phyloP scores from a whole-genome alignment of 2,329 filamentous ascomycete genomes.

The Ophiosphaerella herpotricha region DNA sequence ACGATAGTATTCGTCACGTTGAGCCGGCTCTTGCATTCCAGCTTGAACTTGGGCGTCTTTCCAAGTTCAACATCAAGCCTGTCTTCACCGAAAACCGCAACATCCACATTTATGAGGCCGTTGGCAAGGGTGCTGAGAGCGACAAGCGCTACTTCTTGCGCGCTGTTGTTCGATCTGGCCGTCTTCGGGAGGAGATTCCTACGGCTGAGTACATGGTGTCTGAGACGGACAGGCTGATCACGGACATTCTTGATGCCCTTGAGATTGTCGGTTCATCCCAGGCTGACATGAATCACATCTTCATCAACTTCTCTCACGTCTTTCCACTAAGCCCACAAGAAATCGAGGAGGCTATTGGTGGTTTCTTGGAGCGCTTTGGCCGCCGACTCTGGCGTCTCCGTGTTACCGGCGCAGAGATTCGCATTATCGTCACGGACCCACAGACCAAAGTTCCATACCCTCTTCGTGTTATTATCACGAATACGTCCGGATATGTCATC shows the following conservation, averaged over 20 bases:
- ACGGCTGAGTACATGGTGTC: conserved; percentile 99
- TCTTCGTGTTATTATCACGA: conserved; percentile 93
- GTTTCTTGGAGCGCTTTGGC: conserved; percentile 96
- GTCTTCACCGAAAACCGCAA: conserved; percentile 99
- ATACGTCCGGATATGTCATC: conserved; percentile 97
- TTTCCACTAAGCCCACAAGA: conserved; percentile 90
- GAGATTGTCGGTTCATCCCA: conserved; percentile 99
- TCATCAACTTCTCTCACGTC: conserved; percentile 98
- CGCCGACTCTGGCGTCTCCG: conserved; percentile 94
- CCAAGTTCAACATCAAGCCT: conserved; percentile 97
- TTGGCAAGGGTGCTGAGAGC: conserved; percentile 91
- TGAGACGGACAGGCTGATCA: conserved; percentile 94
- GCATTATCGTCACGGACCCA: conserved; percentile 95
- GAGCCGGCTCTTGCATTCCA: conserved; percentile 98
- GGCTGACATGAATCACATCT: conserved; percentile 99
- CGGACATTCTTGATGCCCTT: conserved; percentile 94
- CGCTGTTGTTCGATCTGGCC: conserved; percentile 90
- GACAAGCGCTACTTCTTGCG: conserved; percentile 99
- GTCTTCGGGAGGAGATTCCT: conserved; percentile 94
- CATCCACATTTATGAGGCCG: conserved; percentile 97
- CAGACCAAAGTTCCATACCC: conserved; percentile 83
- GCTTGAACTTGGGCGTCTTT: conserved; percentile 89
- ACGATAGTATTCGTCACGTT: conserved; percentile 93
- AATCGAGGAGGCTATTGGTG: conserved; percentile 89
- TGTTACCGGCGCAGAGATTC: conserved; percentile 96